Conservation (phyloP, 2,329 filamentous ascomycete genomes). For the Neodidymelliopsis sp. region DNA sequence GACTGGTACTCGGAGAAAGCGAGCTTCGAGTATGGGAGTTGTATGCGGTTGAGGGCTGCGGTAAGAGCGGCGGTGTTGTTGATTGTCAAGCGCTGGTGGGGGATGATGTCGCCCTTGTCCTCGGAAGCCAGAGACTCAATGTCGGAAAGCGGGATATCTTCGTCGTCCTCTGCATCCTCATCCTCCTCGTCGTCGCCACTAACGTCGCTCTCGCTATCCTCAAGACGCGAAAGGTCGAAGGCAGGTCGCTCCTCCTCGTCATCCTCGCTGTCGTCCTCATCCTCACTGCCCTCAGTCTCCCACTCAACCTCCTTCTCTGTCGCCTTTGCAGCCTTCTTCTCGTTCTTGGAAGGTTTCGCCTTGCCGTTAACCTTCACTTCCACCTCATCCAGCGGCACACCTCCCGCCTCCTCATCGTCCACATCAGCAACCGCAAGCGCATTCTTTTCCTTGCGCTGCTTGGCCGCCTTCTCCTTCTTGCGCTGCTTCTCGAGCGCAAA, state of each 20-base stretch:
- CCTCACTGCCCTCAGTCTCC: conserved; percentile 44
- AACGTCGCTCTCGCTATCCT: conserved; percentile 53
- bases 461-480: conserved; percentile 66
- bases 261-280: conserved; percentile 48
- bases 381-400: conserved; percentile 40
- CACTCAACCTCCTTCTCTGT: conserved; percentile 38
- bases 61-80: conserved; percentile 93
- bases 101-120: conserved; percentile 85
- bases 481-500: conserved; percentile 80
- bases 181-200: conserved; percentile 55
- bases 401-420: conserved; percentile 35
- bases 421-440: conserved; percentile 24
- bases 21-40: conserved; percentile 71
- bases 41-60: conserved; percentile 80
- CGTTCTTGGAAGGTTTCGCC: conserved; percentile 40
- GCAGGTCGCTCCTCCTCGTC: conserved; percentile 36
- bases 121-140: conserved; percentile 79
- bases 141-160: conserved; percentile 89
- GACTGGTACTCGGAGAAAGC: conserved; percentile 86
- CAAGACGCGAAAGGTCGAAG: conserved; percentile 42
- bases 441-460: conserved; percentile 56
- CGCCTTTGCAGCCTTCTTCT: conserved; percentile 43
- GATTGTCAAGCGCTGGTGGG: conserved; percentile 92
- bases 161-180: conserved; percentile 64
- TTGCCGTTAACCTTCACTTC: conserved; percentile 40